Base-by-base conservation (phyloP, 2,329 filamentous ascomycete genomes). In the Venturia aucupariae region DNA sequence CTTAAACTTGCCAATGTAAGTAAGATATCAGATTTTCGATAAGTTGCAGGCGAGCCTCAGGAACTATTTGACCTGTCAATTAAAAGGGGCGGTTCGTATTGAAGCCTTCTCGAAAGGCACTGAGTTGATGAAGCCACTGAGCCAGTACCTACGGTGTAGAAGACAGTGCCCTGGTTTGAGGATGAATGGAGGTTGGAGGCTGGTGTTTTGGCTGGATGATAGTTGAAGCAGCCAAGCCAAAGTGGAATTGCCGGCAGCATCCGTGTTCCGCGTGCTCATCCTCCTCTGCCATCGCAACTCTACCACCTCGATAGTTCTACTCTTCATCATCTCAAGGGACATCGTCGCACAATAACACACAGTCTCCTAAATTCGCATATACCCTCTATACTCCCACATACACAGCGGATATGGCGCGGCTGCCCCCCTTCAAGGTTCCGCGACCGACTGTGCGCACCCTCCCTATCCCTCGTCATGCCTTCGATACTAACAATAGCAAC, bases 371-470 rank as follows among this genome's bases (percentile, higher is more conserved):
- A 17, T n/a, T 35, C 27, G 30, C 30, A 57, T 57, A n/a, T 13
- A 3, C 48, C 30, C 17, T 35, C 27, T 57, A 11, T 35, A 35
- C 15, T 57, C 51, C 30, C 30, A 7, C 30, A 35, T 35, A 57
- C 27, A 35, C 17, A 35, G 22, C 51, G n/a, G 22, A 4, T 30
- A 63, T 55, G 41, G 61, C 41, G 48, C 41, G 41, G 27, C 30
- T 39, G 24, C 19, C 61, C 27, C 13, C 35, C 41, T 55, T 63
- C 19, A 63, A 61, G 35, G 59, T 61, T 22, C 59, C 59, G 17
- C 59, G 59, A 27, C 59, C 59, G 17, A 61, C 59, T 38, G 59
- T 61, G 42, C 38, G 59, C n/a, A n/a, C 51, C 51, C 17, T 54
- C 27, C 51, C 51, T 35, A 35, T n/a, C 5, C 51, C 5, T 32